Evolutionary conservation across 129 eudicot species (phyloP), one percentile per base, ranked within the genome.

Genomic region (Smallanthus sonchifolius): DNA sequence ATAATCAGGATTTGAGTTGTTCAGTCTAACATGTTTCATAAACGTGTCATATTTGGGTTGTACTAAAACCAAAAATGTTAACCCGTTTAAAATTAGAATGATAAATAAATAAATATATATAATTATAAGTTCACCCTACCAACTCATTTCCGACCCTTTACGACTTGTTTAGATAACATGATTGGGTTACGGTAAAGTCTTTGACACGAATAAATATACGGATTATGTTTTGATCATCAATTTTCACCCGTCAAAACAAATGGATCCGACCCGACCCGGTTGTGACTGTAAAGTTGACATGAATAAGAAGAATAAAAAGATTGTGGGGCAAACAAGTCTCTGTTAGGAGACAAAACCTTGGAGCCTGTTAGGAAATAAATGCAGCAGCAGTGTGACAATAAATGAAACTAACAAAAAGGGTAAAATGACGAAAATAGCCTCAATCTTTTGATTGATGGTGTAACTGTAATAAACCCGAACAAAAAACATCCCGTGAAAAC

Each of bases 401-500:
- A 59, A 59, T 59, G 65, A 28, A 28, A 59, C 15, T n/a, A 5
- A 59, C 11, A 13, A 59, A 61, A 34, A 4, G 35, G 20, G 0
- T 5, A 0, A 61, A 61, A 61, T 34, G 9, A 61, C 67, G 24
- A 61, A 34, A 61, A 32, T 32, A 34, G 1, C 38, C 40, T 63
- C 32, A 45, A 52, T n/a, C 10, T 15, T 30, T 45, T 59, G 4
- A 45, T 51, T 55, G 3, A 49, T 47, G 4, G 13, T 20, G 78
- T 24, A 24, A 24, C 30, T 24, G 30, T 65, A 77, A 67, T 82
- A 82, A 75, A 69, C 73, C 81, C 81, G 69, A 69, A 43, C 83
- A 80, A 81, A 81, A 70, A 72, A 71, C 63, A 76, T 80, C 84
- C 70, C 87, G 84, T 84, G 87, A 84, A 67, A 71, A 44, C 75